These are phyloP conservation scores for Vigna trinervia DNA, from an alignment of 306 rosid genomes.

Conservation along the genomic window DNA sequence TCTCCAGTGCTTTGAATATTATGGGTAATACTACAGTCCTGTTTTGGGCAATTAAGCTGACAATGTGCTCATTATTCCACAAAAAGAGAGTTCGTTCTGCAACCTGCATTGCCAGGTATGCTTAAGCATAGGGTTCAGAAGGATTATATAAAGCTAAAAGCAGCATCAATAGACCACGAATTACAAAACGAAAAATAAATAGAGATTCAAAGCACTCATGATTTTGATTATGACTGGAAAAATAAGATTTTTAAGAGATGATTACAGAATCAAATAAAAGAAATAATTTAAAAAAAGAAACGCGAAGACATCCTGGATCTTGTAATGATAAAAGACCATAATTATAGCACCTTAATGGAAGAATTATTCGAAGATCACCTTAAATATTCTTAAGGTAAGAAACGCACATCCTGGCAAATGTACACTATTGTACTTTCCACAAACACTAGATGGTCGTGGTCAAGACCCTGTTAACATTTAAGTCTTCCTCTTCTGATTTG, in stretches of 20 bases:
- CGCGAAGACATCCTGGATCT: not conserved
- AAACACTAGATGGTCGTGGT: conserved; percentile 25
- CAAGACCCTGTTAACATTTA: conserved; percentile 22
- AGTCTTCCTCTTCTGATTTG: not conserved
- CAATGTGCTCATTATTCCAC: conserved; percentile 96
- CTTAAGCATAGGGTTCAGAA: conserved; percentile 42
- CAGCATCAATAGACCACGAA: conserved; percentile 15
- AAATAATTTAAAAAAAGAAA: not conserved
- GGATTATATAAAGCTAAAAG: conserved; percentile 4
- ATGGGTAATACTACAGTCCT: conserved; percentile 76
- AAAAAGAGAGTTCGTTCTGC: conserved; percentile 92
- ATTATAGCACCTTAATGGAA: not conserved
- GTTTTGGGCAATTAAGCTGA: conserved; percentile 90
- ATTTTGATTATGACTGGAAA: conserved; percentile 26
- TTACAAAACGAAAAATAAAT: not conserved
- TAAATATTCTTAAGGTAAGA: conserved; percentile 20
- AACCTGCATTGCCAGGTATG: conserved; percentile 65
- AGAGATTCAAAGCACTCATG: not conserved
- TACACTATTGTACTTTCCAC: conserved; percentile 19
- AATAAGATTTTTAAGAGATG: conserved; percentile 1
- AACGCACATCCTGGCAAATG: conserved; percentile 24
- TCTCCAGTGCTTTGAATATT: conserved; percentile 88
- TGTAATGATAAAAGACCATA: not conserved
- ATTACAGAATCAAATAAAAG: not conserved
- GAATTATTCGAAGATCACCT: conserved; percentile 23